Conservation (phyloP, 1,284 basidiomycete genomes). For the Amylostereum chailletii region DNA sequence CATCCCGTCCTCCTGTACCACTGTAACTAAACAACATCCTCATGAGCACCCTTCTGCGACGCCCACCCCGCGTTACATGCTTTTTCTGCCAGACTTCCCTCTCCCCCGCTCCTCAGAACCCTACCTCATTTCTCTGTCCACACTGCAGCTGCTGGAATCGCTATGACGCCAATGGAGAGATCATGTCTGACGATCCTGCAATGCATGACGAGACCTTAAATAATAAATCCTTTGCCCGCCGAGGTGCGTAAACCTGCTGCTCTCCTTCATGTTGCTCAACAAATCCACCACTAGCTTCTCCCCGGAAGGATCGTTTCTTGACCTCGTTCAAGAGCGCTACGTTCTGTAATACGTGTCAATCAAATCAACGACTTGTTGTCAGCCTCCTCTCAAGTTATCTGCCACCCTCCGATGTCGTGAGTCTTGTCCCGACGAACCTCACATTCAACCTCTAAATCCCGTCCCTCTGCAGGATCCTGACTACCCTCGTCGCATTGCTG, state of each 20-base stretch:
- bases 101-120: conserved; percentile 33
- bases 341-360: conserved; percentile 82
- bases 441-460: neutral
- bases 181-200: conserved; percentile 77
- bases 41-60: conserved; percentile 26
- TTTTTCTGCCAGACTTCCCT: conserved; percentile 57
- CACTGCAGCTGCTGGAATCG: conserved; percentile 68
- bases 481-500: conserved; percentile 51
- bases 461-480: conserved; percentile 49
- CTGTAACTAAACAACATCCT: too few species aligned
- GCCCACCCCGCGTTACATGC: conserved; percentile 35
- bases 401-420: conserved; percentile 49
- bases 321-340: conserved; percentile 46
- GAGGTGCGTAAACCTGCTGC: conserved; percentile 41
- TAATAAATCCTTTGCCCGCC: conserved; percentile 56
- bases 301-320: conserved; percentile 57
- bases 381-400: conserved; percentile 86
- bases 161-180: conserved; percentile 61
- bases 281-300: conserved; percentile 38
- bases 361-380: conserved; percentile 82
- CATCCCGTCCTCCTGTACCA: too few species aligned
- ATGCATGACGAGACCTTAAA: conserved; percentile 79
- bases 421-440: neutral
- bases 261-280: conserved; percentile 5
- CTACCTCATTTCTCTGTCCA: conserved; percentile 53